Evolutionary conservation across 768 basidiomycete genomes (phyloP).

Genomic region (Boletus fagicola): DNA sequence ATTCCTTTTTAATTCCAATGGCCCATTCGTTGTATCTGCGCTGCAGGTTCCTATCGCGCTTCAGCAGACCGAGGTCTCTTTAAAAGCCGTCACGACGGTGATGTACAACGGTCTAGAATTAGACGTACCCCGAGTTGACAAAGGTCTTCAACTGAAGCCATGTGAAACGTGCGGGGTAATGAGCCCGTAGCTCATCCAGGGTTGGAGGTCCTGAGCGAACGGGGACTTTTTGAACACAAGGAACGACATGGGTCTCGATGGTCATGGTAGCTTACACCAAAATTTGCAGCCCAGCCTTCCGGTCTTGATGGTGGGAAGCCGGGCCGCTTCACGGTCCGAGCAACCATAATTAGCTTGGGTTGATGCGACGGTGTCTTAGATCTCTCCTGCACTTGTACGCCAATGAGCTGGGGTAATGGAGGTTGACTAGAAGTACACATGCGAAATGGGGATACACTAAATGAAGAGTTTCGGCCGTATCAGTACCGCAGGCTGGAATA

Average conservation of each 20-base stretch:
- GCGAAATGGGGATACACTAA: slow-evolving; percentile 8
- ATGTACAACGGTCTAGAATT: background rate
- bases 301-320: background rate
- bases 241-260: slow-evolving; percentile 8
- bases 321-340: background rate
- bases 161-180: slow-evolving; percentile 76
- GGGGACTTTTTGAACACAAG: slow-evolving; percentile 30
- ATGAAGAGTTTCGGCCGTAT: slow-evolving; percentile 2
- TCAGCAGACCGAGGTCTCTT: slow-evolving; percentile 79
- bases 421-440: slow-evolving; percentile 15
- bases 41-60: slow-evolving; percentile 70
- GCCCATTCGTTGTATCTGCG: slow-evolving; percentile 62
- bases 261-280: slow-evolving; percentile 13
- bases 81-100: background rate
- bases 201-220: slow-evolving; percentile 65
- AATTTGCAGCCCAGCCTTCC: background rate
- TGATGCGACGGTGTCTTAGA: too few species aligned
- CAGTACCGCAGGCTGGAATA: background rate
- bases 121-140: slow-evolving; percentile 68
- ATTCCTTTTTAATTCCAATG: slow-evolving; percentile 48
- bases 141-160: slow-evolving; percentile 76
- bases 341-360: background rate
- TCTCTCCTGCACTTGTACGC: background rate
- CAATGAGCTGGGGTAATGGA: background rate
- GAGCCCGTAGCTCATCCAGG: slow-evolving; percentile 55